phyloP scores from a whole-genome alignment of 768 basidiomycete species.

The Tephrocybe sp. region DNA sequence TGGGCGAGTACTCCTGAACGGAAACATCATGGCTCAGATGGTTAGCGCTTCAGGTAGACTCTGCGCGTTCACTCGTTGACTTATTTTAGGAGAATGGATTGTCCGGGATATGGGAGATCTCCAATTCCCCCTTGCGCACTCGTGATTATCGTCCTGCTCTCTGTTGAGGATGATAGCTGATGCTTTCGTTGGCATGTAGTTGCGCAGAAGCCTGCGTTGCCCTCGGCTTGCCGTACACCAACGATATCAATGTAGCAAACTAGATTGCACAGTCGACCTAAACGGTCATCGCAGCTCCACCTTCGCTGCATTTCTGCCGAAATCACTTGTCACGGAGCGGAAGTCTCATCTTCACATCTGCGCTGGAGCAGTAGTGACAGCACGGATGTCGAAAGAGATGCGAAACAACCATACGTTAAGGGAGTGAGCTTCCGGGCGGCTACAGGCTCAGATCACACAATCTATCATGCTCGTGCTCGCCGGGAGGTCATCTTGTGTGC shows the following conservation, averaged over 20 bases:
- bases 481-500: constrained; percentile 29
- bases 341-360: constrained; percentile 19
- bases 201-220: constrained; percentile 8
- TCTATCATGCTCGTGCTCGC: constrained; percentile 4
- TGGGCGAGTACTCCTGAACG: neutral
- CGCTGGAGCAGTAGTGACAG: constrained; percentile 17
- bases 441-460: neutral
- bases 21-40: constrained; percentile 1
- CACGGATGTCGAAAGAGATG: constrained; percentile 10
- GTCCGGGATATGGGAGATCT: constrained; percentile 6
- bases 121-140: neutral
- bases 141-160: neutral
- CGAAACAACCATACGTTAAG: neutral
- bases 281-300: constrained; percentile 19
- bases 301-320: constrained; percentile 23
- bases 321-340: too few species aligned
- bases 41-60: neutral
- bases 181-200: neutral
- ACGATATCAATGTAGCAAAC: constrained; percentile 19
- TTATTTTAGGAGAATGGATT: constrained; percentile 4
- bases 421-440: constrained; percentile 4
- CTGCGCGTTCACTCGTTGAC: neutral
- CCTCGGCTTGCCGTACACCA: constrained; percentile 18
- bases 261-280: constrained; percentile 20
- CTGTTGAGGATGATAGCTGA: neutral